A percentile compares a stretch with the other conserved stretches of the same genome.
Conservation (phyloP, 2,329 filamentous ascomycete genomes). For the Cladosporium sp. region DNA sequence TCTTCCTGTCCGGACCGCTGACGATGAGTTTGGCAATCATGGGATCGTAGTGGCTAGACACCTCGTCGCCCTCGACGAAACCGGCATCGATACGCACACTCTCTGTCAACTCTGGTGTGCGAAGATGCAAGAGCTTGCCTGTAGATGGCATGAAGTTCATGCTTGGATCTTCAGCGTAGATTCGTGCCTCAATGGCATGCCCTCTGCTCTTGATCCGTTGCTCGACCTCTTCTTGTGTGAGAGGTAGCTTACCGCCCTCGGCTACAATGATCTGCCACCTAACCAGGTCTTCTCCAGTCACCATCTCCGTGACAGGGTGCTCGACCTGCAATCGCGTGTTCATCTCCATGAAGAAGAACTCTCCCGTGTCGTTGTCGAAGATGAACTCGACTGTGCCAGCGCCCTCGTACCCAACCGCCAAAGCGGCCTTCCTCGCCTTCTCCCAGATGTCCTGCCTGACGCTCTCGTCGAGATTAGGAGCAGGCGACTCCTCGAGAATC, state of each 20-base stretch:
- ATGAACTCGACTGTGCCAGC: slow-evolving; percentile 70
- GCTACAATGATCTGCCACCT: slow-evolving; percentile 94
- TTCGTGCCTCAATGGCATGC: slow-evolving; percentile 90
- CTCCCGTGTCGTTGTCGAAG: slow-evolving; percentile 66
- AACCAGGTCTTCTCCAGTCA: slow-evolving; percentile 77
- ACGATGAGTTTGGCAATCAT: slow-evolving; percentile 99
- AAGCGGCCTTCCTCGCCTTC: slow-evolving; percentile 63
- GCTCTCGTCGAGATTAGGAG: slow-evolving; percentile 61
- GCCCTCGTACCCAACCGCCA: slow-evolving; percentile 66
- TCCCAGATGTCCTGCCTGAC: slow-evolving; percentile 66
- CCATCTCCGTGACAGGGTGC: slow-evolving; percentile 87
- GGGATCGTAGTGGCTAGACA: slow-evolving; percentile 93
- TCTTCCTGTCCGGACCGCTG: slow-evolving; percentile 73
- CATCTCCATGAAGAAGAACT: slow-evolving; percentile 74
- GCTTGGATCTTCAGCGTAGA: slow-evolving; percentile 94
- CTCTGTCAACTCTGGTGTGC: slow-evolving; percentile 67
- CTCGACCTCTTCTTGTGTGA: slow-evolving; percentile 67
- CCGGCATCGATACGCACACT: slow-evolving; percentile 91
- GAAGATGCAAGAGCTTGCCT: slow-evolving; percentile 79
- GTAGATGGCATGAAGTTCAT: slow-evolving; percentile 94
- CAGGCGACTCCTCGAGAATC: slow-evolving; percentile 67
- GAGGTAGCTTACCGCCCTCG: slow-evolving; percentile 66
- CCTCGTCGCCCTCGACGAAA: slow-evolving; percentile 86
- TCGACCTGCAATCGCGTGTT: slow-evolving; percentile 89
- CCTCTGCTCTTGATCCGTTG: slow-evolving; percentile 72